Evolutionary conservation across 345 rosid species (phyloP).

Genomic region (Salix exigua): DNA sequence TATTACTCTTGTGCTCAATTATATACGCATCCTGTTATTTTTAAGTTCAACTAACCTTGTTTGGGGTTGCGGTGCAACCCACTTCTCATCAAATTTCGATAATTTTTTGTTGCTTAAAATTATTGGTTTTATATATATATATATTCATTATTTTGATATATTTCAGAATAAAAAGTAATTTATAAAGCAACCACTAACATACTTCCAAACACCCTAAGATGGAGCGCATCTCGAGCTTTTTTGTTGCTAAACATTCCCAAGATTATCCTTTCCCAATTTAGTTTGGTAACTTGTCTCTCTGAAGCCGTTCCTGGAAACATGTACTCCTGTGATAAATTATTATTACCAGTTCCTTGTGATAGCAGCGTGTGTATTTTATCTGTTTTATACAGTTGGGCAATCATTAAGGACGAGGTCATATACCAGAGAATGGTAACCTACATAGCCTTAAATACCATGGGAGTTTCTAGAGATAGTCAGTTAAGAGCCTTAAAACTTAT

Average conservation of each 20-base stretch:
- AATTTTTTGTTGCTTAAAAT: no score
- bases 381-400: slow-evolving; percentile 47
- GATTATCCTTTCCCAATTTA: background rate
- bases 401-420: slow-evolving; percentile 51
- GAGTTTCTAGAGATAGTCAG: slow-evolving; percentile 58
- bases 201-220: no score
- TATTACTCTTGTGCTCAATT: background rate
- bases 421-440: slow-evolving; percentile 36
- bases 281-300: no score
- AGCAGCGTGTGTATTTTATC: no score
- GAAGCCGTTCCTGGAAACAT: no score
- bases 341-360: background rate
- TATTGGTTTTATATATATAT: no score
- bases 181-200: no score
- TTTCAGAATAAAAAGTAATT: no score
- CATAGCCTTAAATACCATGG: slow-evolving; percentile 33
- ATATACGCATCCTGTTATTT: background rate
- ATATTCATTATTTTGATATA: no score
- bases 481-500: slow-evolving; percentile 50
- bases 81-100: no score
- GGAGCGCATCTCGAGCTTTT: background rate
- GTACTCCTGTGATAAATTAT: no score
- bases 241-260: background rate
- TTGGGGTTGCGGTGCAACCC: no score
- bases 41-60: background rate